Base-by-base conservation (phyloP, 768 basidiomycete genomes). In the Hygrocybe coccinea region DNA sequence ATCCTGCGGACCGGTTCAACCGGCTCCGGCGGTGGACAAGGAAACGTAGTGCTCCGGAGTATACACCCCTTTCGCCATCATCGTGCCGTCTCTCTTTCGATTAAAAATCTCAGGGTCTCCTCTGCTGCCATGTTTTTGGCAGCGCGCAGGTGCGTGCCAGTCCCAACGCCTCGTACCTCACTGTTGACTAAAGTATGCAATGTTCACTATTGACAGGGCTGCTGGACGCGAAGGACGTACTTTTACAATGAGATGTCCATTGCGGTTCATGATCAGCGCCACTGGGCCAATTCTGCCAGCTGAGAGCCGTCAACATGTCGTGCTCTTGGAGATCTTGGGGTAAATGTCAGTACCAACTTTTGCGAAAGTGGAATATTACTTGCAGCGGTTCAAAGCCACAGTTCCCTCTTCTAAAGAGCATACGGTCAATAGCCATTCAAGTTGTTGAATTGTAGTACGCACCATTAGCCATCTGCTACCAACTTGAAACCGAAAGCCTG, bases 171-270 rank as follows among this genome's bases (percentile, higher is more conserved):
- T 56, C 75, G 72, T 52, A 71, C 69, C 53, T 73, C 64, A 1
- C 82, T 81, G 39, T 78, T 70, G 58, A 86, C 85, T 86, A 59
- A 21, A 36, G 52, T 56, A 19, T 36, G 54, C 47, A 36, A 54
- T 58, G 24, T 58, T 49, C 60, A 36, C 62, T 43, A 45, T 56
- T 33, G 24, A 14, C 15, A 57, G 41, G 36, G 43, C 19, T 25
- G 50, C n/a, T 17, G 19, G n/a, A 34, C n/a, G 25, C 59, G 47
- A 60, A 52, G 6, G 22, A 49, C 64, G 61, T 59, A 84, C 86
- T 77, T 75, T 82, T 85, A 67, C 85, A 87, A 5, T 76, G 59
- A 2, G 72, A 76, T 1, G 74, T 84, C 85, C 85, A 87, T 37
- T 66, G 62, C 5, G 77, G 79, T 2, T 66, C 68, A 52, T 83